Evolutionary conservation across 1,284 basidiomycete genomes (phyloP), one percentile per base, ranked within the genome.

Genomic region (Malassezia caprae): DNA sequence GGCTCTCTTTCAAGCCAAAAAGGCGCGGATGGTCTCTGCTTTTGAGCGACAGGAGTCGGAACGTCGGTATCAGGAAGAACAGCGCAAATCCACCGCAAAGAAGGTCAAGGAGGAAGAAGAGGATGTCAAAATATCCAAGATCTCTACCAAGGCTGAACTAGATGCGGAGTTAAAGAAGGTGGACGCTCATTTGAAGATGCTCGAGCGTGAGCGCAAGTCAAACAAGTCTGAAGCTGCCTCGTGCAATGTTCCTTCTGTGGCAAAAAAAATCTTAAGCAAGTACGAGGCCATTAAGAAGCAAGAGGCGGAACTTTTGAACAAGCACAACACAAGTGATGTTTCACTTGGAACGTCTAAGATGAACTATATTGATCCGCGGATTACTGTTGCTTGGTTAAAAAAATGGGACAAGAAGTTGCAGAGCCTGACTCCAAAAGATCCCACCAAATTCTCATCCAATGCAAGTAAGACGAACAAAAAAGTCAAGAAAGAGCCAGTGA

Each of bases 191-290:
- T 85, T 84, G 76, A 81, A 87, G 73, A 79, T 79, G 54, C 79
- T 93, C 58, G 83, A 80, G 65, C 83, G 85, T 75, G 91, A 96
- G 76, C 82, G 90, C 39, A 87, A 88, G 50, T 84, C 83, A 15
- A 78, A 80, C 60, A 85, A 85, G 74, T 83, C 84, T 1, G 78
- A 78, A 53, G 56, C 63, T 24, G 27, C 58, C 23, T 80, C 80
- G 60, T 78, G 65, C 58, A 74, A 70, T 56, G 68, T 73, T 47
- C 53, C 61, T 11, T 61, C 56, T 82, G 19, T 78, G 77, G 47
- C 88, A 86, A 72, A 89, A 85, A 65, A 65, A 76, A 79, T 93
- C 31, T 80, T 68, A 27, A 50, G 31, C 58, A 73, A 71, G 59
- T 61, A 66, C 45, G 69, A 72, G 52, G 58, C 61, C 53, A 64